Base-by-base conservation (phyloP, 106 monocot genomes). In the Dendrobium nobile region DNA sequence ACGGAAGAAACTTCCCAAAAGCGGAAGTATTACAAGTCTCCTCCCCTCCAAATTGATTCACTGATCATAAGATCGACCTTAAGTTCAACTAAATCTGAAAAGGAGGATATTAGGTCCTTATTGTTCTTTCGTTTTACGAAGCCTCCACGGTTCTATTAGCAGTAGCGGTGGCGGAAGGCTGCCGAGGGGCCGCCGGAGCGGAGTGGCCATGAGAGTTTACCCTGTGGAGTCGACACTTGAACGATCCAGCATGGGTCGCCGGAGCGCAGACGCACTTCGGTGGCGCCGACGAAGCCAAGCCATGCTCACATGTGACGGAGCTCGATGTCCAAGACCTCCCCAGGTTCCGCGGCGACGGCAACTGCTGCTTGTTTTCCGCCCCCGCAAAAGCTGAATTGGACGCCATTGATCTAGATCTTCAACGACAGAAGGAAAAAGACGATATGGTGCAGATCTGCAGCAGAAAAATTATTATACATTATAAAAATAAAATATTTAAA, bases 211-310 rank as follows among this genome's bases (percentile, higher is more conserved):
- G 79, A 67, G 85, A 77, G 54, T 87, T 87, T 77, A 64, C 78
- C 83, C 90, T 82, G 83, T 90, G 90, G 67, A 85, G 85, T 17
- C 87, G 83, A 77, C 90, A 90, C 87, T 87, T 90, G 87, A 90
- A 90, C 4, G 87, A 90, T 4, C 87, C 80, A 5, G 87, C 81
- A 18, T 90, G 90, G 9, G 90, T 87, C 5, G 90, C 41, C 5
- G 90, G 90, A 2, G 90, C 87, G 22, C 90, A 90, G 4, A 90
- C 87, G 45, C 90, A 87, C 76, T 78, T 83, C 9, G 84, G 84
- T 19, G 64, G 3, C 64, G 64, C n/a, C 22, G 73, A 26, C 16
- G 78, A 20, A 13, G 13, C 9, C 58, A 26, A 13, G 18, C 44
- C 44, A 4, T 48, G 58, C 18, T 13, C 9, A 41, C 84, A 80